Evolutionary conservation across 2,329 filamentous ascomycete genomes (phyloP), one percentile per base, ranked within the genome.

Genomic region (Epichloe hybrida): DNA sequence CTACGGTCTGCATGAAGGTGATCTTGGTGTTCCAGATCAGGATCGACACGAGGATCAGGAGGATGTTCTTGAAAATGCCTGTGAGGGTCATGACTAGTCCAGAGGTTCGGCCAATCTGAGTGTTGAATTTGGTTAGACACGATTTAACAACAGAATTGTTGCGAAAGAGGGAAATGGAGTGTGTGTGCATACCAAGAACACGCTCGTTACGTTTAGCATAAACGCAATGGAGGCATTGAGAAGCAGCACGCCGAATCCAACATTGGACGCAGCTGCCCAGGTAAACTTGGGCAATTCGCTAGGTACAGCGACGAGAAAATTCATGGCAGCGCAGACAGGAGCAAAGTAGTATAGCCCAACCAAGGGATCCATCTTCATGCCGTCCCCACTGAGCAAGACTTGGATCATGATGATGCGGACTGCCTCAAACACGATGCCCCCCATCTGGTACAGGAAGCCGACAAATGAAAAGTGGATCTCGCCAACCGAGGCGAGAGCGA

Each of bases 291-390:
- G 79, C 2, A 84, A 65, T 68, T 94, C 87, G n/a, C 80, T 72
- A 57, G 85, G 72, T 52, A 87, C 64, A 54, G 84, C 80, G 36
- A 88, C 80, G 38, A 84, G 58, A 51, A 84, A 72, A 69, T 94
- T 94, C 81, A 89, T 88, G 59, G 83, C 68, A 46, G 86, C 85
- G 68, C 88, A 94, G 46, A 88, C 82, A 5, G 88, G 88, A 0
- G 88, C 88, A 63, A 88, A 94, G 73, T 94, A 94, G 75, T 94
- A 94, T 21, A 94, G 77, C 35, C 86, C 88, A 54, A 93, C 87
- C 37, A 95, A 76, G 37, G 88, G 87, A 62, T 93, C 86, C 88
- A 94, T 93, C 73, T 87, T 88, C 71, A 86, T 66, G 43, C 88
- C 86, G 48, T 84, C 77, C 36, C 77, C 82, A 62, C 81, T 86